Conservation (phyloP, 352 stramenopile genomes). For the Globisporangium spiculum region DNA sequence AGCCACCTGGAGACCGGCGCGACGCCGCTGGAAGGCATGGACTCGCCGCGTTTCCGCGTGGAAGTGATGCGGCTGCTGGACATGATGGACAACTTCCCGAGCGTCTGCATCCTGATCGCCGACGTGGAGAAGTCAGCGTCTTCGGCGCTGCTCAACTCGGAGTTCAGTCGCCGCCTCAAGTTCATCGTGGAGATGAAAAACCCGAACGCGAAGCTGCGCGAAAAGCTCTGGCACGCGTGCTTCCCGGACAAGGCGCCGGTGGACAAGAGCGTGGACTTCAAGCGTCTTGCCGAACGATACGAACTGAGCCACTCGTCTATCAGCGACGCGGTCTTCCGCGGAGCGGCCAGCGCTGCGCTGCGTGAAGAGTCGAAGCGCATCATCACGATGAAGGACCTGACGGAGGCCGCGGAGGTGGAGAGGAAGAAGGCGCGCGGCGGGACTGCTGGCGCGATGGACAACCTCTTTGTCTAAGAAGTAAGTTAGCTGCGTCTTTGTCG, state of each 20-base stretch:
- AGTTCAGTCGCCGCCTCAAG: conserved; percentile 74
- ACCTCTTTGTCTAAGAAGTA: conserved; percentile 71
- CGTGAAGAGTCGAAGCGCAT: conserved; percentile 51
- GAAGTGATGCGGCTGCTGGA: conserved; percentile 76
- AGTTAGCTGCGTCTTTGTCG: not conserved
- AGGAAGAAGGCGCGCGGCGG: conserved; percentile 63
- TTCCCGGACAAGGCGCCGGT: conserved; percentile 70
- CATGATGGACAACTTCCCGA: conserved; percentile 76
- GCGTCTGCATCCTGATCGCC: conserved; percentile 73
- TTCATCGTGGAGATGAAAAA: conserved; percentile 86
- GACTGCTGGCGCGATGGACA: conserved; percentile 62
- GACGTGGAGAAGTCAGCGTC: conserved; percentile 54
- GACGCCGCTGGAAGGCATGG: conserved; percentile 51
- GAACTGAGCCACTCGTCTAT: conserved; percentile 77
- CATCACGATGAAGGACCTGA: conserved; percentile 84
- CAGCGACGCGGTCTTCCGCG: conserved; percentile 81
- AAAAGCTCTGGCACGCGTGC: conserved; percentile 73
- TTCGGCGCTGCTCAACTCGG: conserved; percentile 52
- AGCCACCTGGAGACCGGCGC: conserved; percentile 62
- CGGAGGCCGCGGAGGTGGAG: conserved; percentile 68
- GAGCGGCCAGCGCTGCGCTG: conserved; percentile 65
- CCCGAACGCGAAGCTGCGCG: conserved; percentile 65
- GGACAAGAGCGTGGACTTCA: conserved; percentile 61
- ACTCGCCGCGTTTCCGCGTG: conserved; percentile 71
- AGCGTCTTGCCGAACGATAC: conserved; percentile 65